These are phyloP conservation scores for Ceratocystis cubensis DNA, from an alignment of 2,329 filamentous ascomycete species.

Conservation along the genomic window DNA sequence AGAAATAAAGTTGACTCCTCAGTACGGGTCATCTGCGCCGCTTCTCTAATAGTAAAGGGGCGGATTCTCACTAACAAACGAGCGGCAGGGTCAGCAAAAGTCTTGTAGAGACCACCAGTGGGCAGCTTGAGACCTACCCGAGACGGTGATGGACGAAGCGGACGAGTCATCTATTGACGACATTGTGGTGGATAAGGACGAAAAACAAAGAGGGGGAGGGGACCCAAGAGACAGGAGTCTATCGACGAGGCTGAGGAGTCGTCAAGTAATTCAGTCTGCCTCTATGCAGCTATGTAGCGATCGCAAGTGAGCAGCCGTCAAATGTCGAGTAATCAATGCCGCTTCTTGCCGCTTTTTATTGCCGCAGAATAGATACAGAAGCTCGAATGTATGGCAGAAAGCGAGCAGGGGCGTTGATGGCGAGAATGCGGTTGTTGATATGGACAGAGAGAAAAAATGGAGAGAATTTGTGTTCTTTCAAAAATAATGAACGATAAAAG, in stretches of 20 bases:
- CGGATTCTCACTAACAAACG: constrained; percentile 49
- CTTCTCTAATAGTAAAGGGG: constrained; percentile 77
- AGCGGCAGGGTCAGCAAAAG: background rate
- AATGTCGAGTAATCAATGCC: background rate
- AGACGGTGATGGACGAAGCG: constrained; percentile 47
- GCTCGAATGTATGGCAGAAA: background rate
- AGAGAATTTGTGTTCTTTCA: background rate
- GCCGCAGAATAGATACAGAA: background rate
- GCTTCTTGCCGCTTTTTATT: background rate
- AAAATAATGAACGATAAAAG: background rate
- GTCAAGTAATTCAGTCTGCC: background rate
- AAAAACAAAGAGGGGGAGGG: background rate
- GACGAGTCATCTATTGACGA: constrained; percentile 29
- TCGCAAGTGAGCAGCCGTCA: too few relatives aligned
- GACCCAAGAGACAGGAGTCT: background rate
- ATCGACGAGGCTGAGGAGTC: background rate
- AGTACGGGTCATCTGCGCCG: constrained; percentile 67
- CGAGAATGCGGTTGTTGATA: background rate
- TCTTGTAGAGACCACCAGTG: background rate
- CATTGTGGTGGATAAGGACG: constrained; percentile 10
- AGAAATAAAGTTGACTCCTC: constrained; percentile 87
- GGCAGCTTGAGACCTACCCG: constrained; percentile 33
- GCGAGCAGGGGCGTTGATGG: background rate
- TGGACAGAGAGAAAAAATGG: background rate
- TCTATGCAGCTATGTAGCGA: too few relatives aligned